A percentile compares a stretch with the other conserved stretches of the same genome.
Evolutionary conservation across 345 rosid genomes (phyloP).

Genomic region (Pelargonium nanum): DNA sequence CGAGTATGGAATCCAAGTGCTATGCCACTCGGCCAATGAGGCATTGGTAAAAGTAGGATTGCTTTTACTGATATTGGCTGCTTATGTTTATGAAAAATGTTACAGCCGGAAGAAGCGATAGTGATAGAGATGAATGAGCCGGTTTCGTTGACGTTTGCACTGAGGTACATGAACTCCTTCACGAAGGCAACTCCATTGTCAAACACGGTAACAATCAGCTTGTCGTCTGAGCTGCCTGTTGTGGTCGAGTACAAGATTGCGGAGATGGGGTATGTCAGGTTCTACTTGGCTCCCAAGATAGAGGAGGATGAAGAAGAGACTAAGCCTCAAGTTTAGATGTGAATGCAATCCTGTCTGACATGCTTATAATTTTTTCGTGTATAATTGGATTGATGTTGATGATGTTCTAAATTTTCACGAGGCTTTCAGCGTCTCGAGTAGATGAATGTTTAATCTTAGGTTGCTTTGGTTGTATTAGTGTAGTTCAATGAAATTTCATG

Average conservation of each 20-base stretch:
- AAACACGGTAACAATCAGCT: slow-evolving; percentile 65
- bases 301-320: slow-evolving; percentile 93
- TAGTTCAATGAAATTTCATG: too few relatives aligned
- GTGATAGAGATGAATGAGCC: slow-evolving; percentile 90
- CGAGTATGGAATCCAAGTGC: too few relatives aligned
- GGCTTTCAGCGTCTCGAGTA: too few relatives aligned
- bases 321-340: slow-evolving; percentile 25
- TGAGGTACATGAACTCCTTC: slow-evolving; percentile 96
- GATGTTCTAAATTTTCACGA: too few relatives aligned
- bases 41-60: too few relatives aligned
- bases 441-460: too few relatives aligned
- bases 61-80: not conserved
- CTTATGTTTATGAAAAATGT: not conserved
- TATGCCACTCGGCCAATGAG: too few relatives aligned
- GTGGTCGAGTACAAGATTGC: slow-evolving; percentile 97
- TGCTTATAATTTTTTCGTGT: too few relatives aligned
- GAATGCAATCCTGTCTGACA: too few relatives aligned
- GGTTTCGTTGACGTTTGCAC: slow-evolving; percentile 76
- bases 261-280: slow-evolving; percentile 92
- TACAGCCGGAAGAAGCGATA: slow-evolving; percentile 93
- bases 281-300: slow-evolving; percentile 95
- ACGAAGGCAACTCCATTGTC: slow-evolving; percentile 94
- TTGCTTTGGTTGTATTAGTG: too few relatives aligned
- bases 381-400: too few relatives aligned
- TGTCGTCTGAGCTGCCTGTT: slow-evolving; percentile 92